Evolutionary conservation across 495 filamentous ascomycete genomes (phyloP).

Genomic region (Talaromyces liani): DNA sequence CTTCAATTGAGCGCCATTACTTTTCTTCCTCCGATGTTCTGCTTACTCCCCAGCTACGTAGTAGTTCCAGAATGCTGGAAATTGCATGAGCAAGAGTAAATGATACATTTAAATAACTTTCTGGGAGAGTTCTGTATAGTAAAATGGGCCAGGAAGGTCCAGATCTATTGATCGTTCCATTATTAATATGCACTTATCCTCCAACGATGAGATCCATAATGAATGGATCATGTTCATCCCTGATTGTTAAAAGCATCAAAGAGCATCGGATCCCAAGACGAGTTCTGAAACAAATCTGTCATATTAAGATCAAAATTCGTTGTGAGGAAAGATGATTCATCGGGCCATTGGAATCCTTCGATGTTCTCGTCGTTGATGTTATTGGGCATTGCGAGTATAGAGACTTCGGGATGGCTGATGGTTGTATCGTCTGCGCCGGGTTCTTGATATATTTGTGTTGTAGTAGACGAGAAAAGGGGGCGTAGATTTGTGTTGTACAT

Average conservation of each 20-base stretch:
- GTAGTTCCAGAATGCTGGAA: too few relatives aligned
- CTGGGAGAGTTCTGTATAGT: too few relatives aligned
- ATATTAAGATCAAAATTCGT: constrained; percentile 32
- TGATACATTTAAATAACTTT: too few relatives aligned
- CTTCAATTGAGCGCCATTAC: not conserved
- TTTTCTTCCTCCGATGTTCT: not conserved
- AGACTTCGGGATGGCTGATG: not conserved
- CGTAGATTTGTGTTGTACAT: not conserved
- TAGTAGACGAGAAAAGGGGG: not conserved
- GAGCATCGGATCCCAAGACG: constrained; percentile 25
- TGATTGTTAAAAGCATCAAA: constrained; percentile 25
- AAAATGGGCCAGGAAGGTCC: too few relatives aligned
- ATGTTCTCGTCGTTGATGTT: not conserved
- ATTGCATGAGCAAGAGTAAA: too few relatives aligned
- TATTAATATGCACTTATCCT: too few relatives aligned
- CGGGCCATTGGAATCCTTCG: not conserved
- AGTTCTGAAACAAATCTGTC: constrained; percentile 30
- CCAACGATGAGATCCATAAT: too few relatives aligned
- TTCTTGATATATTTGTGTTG: not conserved
- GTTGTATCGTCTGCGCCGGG: not conserved
- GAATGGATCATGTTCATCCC: not conserved
- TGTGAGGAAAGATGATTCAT: constrained; percentile 9
- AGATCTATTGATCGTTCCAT: too few relatives aligned
- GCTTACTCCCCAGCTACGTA: too few relatives aligned
- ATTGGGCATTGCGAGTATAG: not conserved